phyloP scores from a whole-genome alignment of 495 filamentous ascomycete species.

The Penicillium odoratum region DNA sequence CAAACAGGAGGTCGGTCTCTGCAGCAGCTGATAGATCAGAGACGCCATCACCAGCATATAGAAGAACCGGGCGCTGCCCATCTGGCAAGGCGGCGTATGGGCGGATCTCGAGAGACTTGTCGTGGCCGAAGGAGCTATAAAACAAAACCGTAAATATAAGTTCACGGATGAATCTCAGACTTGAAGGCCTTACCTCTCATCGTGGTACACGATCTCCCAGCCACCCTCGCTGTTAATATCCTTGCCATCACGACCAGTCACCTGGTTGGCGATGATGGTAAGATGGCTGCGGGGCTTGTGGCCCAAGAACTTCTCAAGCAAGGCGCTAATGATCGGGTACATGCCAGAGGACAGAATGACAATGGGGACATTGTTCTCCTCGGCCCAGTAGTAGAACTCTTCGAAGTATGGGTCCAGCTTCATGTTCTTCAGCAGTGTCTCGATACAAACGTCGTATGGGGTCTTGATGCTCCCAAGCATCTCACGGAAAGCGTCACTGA shows the following conservation, averaged over 20 bases:
- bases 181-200: constrained; percentile 63
- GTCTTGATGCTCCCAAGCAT: constrained; percentile 83
- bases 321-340: constrained; percentile 83
- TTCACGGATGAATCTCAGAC: neutral
- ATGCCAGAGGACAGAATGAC: constrained; percentile 90
- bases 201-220: constrained; percentile 86
- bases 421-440: constrained; percentile 75
- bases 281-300: constrained; percentile 63
- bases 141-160: constrained; percentile 7
- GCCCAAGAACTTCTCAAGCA: constrained; percentile 77
- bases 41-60: constrained; percentile 90
- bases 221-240: constrained; percentile 73
- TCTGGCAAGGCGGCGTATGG: constrained; percentile 75
- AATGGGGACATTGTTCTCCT: constrained; percentile 80
- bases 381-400: constrained; percentile 80
- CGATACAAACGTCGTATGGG: constrained; percentile 78
- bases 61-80: constrained; percentile 66
- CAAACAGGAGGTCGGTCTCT: constrained; percentile 87
- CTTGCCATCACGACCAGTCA: constrained; percentile 65
- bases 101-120: constrained; percentile 86
- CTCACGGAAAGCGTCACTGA: constrained; percentile 75
- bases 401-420: constrained; percentile 82
- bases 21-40: constrained; percentile 84
- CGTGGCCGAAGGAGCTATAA: constrained; percentile 78
- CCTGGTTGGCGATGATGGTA: constrained; percentile 83